A percentile compares a stretch with the other conserved stretches of the same genome.
phyloP scores from a whole-genome alignment of 164 flowering plant species.

The Vitis cinerea region DNA sequence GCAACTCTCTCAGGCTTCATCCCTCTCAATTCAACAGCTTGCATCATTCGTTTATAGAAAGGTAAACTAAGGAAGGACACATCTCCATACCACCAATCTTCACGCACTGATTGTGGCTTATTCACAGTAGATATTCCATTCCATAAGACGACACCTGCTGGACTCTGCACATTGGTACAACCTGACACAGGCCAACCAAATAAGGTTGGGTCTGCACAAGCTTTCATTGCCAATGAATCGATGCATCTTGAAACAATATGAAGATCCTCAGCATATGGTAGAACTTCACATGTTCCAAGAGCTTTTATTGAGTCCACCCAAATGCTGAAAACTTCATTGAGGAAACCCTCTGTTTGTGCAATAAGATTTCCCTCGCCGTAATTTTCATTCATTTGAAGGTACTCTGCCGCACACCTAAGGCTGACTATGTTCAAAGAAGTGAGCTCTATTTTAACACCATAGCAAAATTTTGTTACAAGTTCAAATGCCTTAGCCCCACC shows the following conservation, averaged over 20 bases:
- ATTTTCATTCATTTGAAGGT: conserved; percentile 47
- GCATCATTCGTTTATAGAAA: conserved; percentile 37
- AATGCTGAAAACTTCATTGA: conserved; percentile 38
- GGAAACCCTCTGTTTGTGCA: conserved; percentile 42
- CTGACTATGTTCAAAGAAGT: conserved; percentile 40
- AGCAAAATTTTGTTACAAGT: conserved; percentile 52
- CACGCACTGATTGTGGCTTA: conserved; percentile 21
- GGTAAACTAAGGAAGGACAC: conserved; percentile 40
- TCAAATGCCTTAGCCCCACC: conserved; percentile 58
- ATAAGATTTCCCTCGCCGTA: conserved; percentile 54
- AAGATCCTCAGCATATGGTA: conserved; percentile 42
- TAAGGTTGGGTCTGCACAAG: conserved; percentile 45
- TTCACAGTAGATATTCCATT: conserved; percentile 41
- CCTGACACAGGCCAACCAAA: conserved; percentile 35
- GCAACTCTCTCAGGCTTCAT: conserved; percentile 43
- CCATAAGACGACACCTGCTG: conserved; percentile 26
- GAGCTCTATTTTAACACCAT: conserved; percentile 51
- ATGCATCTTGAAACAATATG: conserved; percentile 52
- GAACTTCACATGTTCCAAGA: conserved; percentile 53
- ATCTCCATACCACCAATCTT: conserved; percentile 64
- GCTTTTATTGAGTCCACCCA: conserved; percentile 58
- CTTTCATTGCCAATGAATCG: conserved; percentile 49
- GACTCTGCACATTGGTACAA: conserved; percentile 2
- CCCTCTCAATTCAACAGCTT: conserved; percentile 37
- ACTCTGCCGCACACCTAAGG: conserved; percentile 60